phyloP scores from a whole-genome alignment of 2,329 filamentous ascomycete genomes.

The Aureobasidium zeae region DNA sequence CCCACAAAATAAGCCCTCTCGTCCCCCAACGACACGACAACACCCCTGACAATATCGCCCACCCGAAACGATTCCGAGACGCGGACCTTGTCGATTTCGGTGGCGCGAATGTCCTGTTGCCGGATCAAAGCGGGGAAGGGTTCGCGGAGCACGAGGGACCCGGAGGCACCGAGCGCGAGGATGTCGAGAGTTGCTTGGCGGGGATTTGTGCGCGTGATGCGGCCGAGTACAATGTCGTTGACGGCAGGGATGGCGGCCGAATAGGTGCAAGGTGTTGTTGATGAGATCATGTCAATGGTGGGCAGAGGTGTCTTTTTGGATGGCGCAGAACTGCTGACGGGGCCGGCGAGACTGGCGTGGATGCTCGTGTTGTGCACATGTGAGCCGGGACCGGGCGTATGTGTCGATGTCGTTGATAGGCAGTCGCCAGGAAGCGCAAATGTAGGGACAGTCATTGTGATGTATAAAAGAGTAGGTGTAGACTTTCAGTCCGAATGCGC shows the following conservation, averaged over 20 bases:
- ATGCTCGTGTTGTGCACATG: constrained; percentile 68
- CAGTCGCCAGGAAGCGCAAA: constrained; percentile 73
- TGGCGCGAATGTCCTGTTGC: constrained; percentile 78
- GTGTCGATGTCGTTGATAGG: constrained; percentile 59
- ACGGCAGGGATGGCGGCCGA: constrained; percentile 73
- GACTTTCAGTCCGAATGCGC: no score
- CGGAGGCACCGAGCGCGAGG: constrained; percentile 60
- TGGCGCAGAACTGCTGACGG: constrained; percentile 33
- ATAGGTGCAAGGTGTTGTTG: constrained; percentile 22
- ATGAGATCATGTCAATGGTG: constrained; percentile 25
- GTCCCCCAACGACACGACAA: constrained; percentile 77
- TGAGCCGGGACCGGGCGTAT: constrained; percentile 69
- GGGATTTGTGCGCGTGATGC: constrained; percentile 75
- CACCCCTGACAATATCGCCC: constrained; percentile 80
- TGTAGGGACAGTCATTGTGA: constrained; percentile 6
- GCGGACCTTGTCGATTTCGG: constrained; percentile 90
- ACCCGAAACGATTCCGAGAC: constrained; percentile 87
- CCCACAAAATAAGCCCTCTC: constrained; percentile 93
- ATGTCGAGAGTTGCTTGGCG: constrained; percentile 81
- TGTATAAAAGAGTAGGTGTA: no score
- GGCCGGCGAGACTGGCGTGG: constrained; percentile 73
- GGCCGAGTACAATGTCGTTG: constrained; percentile 68
- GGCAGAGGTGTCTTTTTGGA: constrained; percentile 45
- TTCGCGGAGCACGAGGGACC: constrained; percentile 22
- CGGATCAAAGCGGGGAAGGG: constrained; percentile 28